These are phyloP conservation scores for Naganishia vaughanmartiniae DNA, from an alignment of 768 basidiomycete species.

Conservation along the genomic window DNA sequence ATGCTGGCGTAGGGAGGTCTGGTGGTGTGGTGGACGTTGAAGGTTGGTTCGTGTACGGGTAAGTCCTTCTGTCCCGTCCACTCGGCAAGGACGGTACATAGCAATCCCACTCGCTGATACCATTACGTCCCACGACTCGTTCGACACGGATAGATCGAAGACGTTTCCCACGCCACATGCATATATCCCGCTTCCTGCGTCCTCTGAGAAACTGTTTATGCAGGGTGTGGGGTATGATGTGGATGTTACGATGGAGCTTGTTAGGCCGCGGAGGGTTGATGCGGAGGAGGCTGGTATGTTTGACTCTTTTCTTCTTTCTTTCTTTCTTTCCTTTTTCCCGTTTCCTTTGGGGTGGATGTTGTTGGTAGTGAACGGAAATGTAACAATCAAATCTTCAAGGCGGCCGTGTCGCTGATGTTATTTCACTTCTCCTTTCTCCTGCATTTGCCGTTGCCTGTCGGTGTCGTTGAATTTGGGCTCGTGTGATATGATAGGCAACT, in stretches of 20 bases:
- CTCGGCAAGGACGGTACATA: too few species aligned
- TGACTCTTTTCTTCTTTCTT: not conserved
- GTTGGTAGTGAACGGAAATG: too few species aligned
- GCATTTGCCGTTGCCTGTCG: too few species aligned
- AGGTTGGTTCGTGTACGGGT: slow-evolving; percentile 51
- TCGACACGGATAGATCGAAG: slow-evolving; percentile 38
- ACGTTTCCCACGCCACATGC: slow-evolving; percentile 43
- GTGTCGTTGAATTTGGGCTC: not conserved
- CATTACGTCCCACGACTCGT: too few species aligned
- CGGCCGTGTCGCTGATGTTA: too few species aligned
- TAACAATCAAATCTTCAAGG: too few species aligned
- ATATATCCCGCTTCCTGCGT: slow-evolving; percentile 34
- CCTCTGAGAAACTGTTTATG: slow-evolving; percentile 37
- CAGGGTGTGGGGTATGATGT: slow-evolving; percentile 50
- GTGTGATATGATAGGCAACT: slow-evolving; percentile 41
- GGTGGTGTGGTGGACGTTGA: slow-evolving; percentile 45
- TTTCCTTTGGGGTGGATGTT: too few species aligned
- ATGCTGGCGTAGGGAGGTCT: slow-evolving; percentile 39
- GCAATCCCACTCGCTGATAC: too few species aligned
- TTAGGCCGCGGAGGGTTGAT: slow-evolving; percentile 35
- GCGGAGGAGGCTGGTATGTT: slow-evolving; percentile 19
- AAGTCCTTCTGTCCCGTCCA: slow-evolving; percentile 17
- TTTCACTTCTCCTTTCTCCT: too few species aligned
- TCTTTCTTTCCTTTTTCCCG: not conserved
- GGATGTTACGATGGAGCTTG: slow-evolving; percentile 50